These are phyloP conservation scores for Fraxinus paxiana DNA, from an alignment of 305 asterid species.

Conservation along the genomic window DNA sequence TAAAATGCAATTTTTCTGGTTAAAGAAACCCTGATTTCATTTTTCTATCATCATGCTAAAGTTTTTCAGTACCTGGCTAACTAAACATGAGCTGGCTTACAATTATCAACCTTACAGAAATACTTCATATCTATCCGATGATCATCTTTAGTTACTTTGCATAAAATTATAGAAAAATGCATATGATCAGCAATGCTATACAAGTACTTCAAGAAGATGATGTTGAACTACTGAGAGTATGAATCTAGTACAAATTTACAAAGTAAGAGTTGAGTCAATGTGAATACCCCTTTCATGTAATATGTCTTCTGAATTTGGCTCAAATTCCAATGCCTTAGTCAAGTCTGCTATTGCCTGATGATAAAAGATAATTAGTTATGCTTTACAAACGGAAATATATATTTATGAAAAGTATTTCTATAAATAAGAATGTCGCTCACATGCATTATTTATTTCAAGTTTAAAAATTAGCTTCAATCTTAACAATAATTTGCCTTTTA, in stretches of 20 bases:
- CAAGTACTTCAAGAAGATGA: constrained; percentile 20
- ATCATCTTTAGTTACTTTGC: constrained; percentile 10
- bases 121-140: constrained; percentile 14
- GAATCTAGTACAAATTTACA: constrained; percentile 1
- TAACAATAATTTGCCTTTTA: background rate
- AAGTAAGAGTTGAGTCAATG: constrained; percentile 13
- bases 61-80: constrained; percentile 8
- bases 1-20: background rate
- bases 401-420: background rate
- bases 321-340: constrained; percentile 92
- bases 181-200: constrained; percentile 1
- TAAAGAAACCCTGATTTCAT: background rate
- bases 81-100: constrained; percentile 14
- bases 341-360: constrained; percentile 89
- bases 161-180: constrained; percentile 15
- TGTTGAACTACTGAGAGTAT: constrained; percentile 16
- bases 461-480: background rate
- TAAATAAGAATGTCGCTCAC: background rate
- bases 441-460: background rate
- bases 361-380: constrained; percentile 23
- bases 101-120: constrained; percentile 8
- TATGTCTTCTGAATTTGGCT: constrained; percentile 70
- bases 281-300: constrained; percentile 89
- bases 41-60: constrained; percentile 4
- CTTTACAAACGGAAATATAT: background rate